Conservation (phyloP, 352 stramenopile species). For the Phytopythium delawarense region DNA sequence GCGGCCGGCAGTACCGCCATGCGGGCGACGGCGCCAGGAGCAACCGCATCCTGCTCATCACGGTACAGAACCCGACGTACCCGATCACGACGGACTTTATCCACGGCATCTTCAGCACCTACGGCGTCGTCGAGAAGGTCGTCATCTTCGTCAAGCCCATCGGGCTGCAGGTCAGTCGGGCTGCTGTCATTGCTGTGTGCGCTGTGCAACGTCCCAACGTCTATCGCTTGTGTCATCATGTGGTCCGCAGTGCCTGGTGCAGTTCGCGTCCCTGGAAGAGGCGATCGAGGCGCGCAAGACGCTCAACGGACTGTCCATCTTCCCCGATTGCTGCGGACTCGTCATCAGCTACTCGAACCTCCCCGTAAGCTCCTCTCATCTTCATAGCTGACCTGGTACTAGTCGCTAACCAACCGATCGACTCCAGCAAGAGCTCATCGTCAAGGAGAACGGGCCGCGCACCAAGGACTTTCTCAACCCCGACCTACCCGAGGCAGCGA, state of each 20-base stretch:
- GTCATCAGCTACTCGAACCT: conserved; percentile 65
- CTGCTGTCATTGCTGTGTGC: neutral
- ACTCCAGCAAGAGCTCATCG: conserved; percentile 46
- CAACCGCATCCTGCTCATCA: conserved; percentile 63
- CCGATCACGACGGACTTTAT: conserved; percentile 57
- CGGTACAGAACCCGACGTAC: conserved; percentile 62
- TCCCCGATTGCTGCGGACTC: conserved; percentile 54
- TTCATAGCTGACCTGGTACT: too few species aligned
- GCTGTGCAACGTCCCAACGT: neutral
- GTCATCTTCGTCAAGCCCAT: conserved; percentile 63
- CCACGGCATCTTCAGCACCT: conserved; percentile 37
- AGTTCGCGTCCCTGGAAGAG: conserved; percentile 42
- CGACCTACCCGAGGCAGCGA: conserved; percentile 18
- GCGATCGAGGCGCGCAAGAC: conserved; percentile 35
- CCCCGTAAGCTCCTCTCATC: conserved; percentile 12
- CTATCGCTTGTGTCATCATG: neutral
- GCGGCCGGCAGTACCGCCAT: conserved; percentile 5
- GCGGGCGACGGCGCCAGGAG: conserved; percentile 10
- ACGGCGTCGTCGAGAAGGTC: conserved; percentile 51
- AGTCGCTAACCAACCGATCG: neutral
- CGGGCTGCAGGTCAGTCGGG: conserved; percentile 28
- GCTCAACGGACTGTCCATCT: conserved; percentile 51
- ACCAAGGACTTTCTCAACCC: conserved; percentile 54
- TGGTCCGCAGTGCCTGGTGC: conserved; percentile 37
- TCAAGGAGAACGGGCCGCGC: conserved; percentile 54